Evolutionary conservation across 2,329 filamentous ascomycete species (phyloP).

Genomic region (Fusarium neocosmosporiellum): DNA sequence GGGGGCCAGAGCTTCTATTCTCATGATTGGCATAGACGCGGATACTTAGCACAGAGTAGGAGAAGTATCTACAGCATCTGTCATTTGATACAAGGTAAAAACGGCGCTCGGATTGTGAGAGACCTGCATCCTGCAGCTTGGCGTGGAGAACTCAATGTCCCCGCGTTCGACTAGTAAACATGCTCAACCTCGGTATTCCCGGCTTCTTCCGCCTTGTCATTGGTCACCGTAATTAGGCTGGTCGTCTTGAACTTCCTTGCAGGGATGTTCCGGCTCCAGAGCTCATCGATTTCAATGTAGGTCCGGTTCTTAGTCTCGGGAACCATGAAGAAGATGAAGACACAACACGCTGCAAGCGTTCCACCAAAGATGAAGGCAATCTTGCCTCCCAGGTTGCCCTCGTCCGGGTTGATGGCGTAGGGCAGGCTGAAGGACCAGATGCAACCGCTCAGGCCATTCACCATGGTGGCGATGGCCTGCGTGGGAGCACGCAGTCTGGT

Average conservation of each 20-base stretch:
- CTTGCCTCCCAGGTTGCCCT: neutral
- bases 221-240: neutral
- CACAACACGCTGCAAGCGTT: neutral
- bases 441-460: neutral
- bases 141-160: neutral
- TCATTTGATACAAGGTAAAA: neutral
- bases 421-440: neutral
- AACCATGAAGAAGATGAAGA: neutral
- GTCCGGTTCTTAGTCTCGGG: neutral
- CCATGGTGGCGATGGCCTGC: neutral
- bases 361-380: neutral
- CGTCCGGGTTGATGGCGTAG: neutral
- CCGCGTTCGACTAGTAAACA: neutral
- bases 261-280: neutral
- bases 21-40: neutral
- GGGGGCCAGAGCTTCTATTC: neutral
- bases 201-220: neutral
- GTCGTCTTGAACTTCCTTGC: neutral
- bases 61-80: neutral
- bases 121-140: neutral
- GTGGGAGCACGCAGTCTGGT: neutral
- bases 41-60: neutral
- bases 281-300: neutral
- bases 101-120: neutral
- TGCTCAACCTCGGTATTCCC: neutral